Conservation (phyloP, 2,329 filamentous ascomycete species). For the Beauveria australis region DNA sequence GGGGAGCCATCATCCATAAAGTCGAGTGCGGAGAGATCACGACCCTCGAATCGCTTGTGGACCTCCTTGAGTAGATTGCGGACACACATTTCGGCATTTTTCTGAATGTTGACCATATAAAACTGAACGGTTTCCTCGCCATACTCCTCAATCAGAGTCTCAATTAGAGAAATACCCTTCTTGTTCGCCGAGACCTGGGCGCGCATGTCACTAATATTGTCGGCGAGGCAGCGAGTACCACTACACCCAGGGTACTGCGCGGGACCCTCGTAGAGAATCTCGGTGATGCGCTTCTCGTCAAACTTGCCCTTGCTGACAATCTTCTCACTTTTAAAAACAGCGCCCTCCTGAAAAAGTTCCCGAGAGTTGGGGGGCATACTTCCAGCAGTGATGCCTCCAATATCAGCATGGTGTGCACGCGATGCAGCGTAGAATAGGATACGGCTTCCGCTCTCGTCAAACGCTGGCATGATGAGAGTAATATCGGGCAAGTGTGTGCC, state of each 20-base stretch:
- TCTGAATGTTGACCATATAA: constrained; percentile 77
- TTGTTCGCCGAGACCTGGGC: constrained; percentile 79
- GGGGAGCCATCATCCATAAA: constrained; percentile 81
- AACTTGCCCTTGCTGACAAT: constrained; percentile 69
- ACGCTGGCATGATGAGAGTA: constrained; percentile 72
- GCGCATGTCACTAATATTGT: constrained; percentile 77
- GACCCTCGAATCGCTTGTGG: constrained; percentile 60
- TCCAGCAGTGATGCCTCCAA: constrained; percentile 71
- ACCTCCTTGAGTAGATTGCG: constrained; percentile 64
- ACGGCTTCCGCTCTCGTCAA: constrained; percentile 53
- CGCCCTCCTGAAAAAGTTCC: constrained; percentile 55
- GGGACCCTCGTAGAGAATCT: constrained; percentile 65
- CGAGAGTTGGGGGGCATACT: constrained; percentile 72
- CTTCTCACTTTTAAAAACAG: constrained; percentile 57
- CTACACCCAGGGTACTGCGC: constrained; percentile 68
- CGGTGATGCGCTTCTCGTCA: constrained; percentile 66
- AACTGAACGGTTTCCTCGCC: constrained; percentile 70
- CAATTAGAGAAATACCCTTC: constrained; percentile 77
- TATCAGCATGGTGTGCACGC: constrained; percentile 76
- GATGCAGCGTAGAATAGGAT: constrained; percentile 79
- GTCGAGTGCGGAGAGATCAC: constrained; percentile 62
- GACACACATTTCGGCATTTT: constrained; percentile 69
- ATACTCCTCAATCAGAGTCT: constrained; percentile 67
- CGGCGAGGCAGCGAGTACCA: constrained; percentile 67
- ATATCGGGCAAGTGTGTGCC: constrained; percentile 79